Conservation (phyloP, 179 eudicot genomes). For the Pouteria campechiana region DNA sequence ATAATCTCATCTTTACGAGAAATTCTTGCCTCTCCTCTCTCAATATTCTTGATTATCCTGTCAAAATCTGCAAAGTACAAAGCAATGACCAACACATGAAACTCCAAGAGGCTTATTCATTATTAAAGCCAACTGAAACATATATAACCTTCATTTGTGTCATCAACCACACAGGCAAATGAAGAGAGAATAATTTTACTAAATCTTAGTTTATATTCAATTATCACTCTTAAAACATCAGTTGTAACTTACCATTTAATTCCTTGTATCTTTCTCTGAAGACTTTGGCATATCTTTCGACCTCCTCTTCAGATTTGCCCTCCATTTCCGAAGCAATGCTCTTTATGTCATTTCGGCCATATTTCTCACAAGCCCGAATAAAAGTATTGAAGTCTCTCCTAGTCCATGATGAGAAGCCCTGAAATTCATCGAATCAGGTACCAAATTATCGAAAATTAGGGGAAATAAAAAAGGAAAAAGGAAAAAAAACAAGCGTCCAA, state of each 20-base stretch:
- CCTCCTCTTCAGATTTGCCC: constrained; percentile 92
- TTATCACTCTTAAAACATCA: background rate
- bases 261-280: constrained; percentile 95
- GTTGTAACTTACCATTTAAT: constrained; percentile 51
- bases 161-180: background rate
- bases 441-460: background rate
- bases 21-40: constrained; percentile 97
- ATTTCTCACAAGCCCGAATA: constrained; percentile 92
- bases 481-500: background rate
- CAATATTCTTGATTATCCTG: constrained; percentile 88
- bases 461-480: background rate
- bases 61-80: constrained; percentile 55
- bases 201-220: too few species aligned
- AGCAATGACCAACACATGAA: constrained; percentile 4
- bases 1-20: constrained; percentile 92
- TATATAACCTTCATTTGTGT: too few species aligned
- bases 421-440: constrained; percentile 1
- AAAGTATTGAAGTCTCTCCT: constrained; percentile 91
- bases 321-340: constrained; percentile 91
- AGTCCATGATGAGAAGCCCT: constrained; percentile 97
- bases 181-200: background rate
- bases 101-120: too few species aligned
- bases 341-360: constrained; percentile 73
- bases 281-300: constrained; percentile 86
- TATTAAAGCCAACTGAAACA: too few species aligned